phyloP scores from a whole-genome alignment of 2,329 filamentous ascomycete genomes.

The Proliferodiscus dingleyae region DNA sequence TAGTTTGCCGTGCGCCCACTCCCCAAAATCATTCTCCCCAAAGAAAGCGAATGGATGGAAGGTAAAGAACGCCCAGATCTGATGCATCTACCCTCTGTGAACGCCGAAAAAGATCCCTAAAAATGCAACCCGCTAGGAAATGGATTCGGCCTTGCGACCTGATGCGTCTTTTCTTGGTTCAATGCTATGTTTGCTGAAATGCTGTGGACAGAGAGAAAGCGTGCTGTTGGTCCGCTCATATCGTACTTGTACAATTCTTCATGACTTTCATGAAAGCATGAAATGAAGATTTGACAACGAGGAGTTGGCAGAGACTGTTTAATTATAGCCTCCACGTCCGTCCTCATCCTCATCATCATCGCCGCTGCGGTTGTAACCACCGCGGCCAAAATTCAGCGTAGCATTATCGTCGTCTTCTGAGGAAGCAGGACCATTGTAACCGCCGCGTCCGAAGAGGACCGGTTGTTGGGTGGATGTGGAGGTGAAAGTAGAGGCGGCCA shows the following conservation, averaged over 20 bases:
- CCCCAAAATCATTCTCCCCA: not conserved
- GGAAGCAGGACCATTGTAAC: slow-evolving; percentile 20
- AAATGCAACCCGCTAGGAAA: not conserved
- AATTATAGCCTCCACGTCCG: slow-evolving; percentile 29
- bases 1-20: too few relatives aligned
- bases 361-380: slow-evolving; percentile 24
- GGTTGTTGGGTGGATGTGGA: slow-evolving; percentile 7
- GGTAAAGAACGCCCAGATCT: slow-evolving; percentile 2
- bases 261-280: not conserved
- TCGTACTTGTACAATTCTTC: not conserved
- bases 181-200: slow-evolving; percentile 1
- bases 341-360: slow-evolving; percentile 31
- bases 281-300: not conserved
- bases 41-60: not conserved
- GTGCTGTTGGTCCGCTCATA: not conserved
- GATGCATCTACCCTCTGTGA: slow-evolving; percentile 19
- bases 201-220: not conserved
- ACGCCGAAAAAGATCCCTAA: slow-evolving; percentile 13
- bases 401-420: slow-evolving; percentile 1
- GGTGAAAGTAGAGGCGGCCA: slow-evolving; percentile 17
- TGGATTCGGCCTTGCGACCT: slow-evolving; percentile 4
- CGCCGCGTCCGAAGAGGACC: slow-evolving; percentile 23
- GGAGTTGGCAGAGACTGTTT: slow-evolving; percentile 3
- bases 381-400: slow-evolving; percentile 20
- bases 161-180: slow-evolving; percentile 3